phyloP scores from a whole-genome alignment of 2,329 filamentous ascomycete genomes.

The Arachnomyces sp. region DNA sequence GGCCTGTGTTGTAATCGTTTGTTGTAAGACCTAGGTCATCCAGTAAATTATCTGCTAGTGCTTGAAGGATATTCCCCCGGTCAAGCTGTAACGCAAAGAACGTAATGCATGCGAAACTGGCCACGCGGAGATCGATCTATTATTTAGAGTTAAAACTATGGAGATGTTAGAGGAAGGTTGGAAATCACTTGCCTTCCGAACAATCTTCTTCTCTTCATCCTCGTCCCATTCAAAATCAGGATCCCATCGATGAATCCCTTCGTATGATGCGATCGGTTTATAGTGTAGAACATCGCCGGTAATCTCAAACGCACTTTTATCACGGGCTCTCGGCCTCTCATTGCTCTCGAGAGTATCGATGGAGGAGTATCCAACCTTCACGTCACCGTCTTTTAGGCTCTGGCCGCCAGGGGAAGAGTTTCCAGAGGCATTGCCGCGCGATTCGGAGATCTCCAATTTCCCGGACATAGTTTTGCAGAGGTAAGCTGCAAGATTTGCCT shows the following conservation, averaged over 20 bases:
- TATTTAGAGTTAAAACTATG: neutral
- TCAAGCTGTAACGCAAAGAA: constrained; percentile 60
- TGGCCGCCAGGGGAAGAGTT: no score
- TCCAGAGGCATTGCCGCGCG: no score
- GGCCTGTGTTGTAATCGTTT: constrained; percentile 39
- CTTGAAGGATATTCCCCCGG: constrained; percentile 55
- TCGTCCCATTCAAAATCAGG: constrained; percentile 39
- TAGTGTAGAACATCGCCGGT: constrained; percentile 29
- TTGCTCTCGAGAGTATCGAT: neutral
- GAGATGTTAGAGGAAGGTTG: neutral
- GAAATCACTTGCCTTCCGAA: constrained; percentile 25
- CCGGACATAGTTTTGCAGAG: no score
- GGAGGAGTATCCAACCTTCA: no score
- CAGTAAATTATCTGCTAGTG: constrained; percentile 56
- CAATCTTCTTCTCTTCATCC: constrained; percentile 35
- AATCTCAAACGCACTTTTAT: constrained; percentile 27
- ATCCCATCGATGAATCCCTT: constrained; percentile 44
- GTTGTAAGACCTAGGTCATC: constrained; percentile 41
- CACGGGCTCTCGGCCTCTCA: constrained; percentile 5
- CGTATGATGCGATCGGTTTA: constrained; percentile 36
- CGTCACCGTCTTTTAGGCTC: no score
- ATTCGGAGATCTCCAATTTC: no score
- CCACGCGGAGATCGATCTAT: constrained; percentile 37
- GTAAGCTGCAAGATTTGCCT: no score
- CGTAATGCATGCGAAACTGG: constrained; percentile 46